Percentiles rank a stretch among this genome's conserved stretches.
These are phyloP conservation scores for Cercospora canescens DNA, from an alignment of 2,329 filamentous ascomycete species.

Conservation along the genomic window DNA sequence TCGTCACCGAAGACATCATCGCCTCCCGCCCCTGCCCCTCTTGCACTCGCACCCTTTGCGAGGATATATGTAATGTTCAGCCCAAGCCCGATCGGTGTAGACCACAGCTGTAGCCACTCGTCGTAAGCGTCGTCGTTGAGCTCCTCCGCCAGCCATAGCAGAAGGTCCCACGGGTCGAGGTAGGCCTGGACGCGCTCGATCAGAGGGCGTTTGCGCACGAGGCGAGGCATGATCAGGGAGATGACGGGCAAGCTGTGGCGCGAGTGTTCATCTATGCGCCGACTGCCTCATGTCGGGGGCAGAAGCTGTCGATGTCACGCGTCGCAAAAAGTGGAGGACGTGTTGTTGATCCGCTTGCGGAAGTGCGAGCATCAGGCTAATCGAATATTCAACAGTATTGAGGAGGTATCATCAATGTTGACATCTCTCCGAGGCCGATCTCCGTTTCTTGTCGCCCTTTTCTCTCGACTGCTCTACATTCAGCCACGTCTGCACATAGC, in stretches of 20 bases:
- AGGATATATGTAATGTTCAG: conserved; percentile 81
- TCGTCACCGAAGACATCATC: conserved; percentile 79
- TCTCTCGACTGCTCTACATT: background rate
- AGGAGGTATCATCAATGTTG: background rate
- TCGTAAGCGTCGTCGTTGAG: conserved; percentile 91
- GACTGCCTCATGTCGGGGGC: background rate
- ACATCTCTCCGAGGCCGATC: background rate
- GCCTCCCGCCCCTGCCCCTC: conserved; percentile 37
- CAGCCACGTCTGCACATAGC: background rate
- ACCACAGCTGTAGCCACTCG: conserved; percentile 70
- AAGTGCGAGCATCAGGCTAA: background rate
- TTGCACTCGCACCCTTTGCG: conserved; percentile 63
- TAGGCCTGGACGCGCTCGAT: conserved; percentile 75
- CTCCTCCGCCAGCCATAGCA: conserved; percentile 90
- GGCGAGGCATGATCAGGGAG: conserved; percentile 61
- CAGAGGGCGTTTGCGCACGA: conserved; percentile 80
- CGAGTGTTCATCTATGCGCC: background rate
- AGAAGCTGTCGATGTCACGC: background rate
- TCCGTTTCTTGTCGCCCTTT: background rate
- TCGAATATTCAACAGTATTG: background rate
- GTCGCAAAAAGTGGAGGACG: background rate
- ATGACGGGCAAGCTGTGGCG: background rate
- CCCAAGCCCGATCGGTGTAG: conserved; percentile 70
- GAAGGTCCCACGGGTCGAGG: conserved; percentile 84
- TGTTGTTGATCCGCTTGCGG: background rate